phyloP scores from a whole-genome alignment of 2,329 filamentous ascomycete species.

The Colletotrichum sidae region DNA sequence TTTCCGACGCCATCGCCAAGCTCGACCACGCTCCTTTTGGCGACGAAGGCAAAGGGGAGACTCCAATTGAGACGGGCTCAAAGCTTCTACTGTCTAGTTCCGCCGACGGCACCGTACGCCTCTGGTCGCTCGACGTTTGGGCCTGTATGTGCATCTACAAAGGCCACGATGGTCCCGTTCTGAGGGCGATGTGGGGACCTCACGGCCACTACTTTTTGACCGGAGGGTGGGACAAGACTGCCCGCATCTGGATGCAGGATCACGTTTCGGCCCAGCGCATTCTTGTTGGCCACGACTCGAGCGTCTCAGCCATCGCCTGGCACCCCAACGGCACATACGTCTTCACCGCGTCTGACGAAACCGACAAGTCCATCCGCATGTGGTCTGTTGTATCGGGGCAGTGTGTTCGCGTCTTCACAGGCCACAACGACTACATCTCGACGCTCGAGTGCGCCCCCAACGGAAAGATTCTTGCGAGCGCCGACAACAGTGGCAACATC shows the following conservation, averaged over 20 bases:
- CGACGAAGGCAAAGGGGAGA: constrained; percentile 56
- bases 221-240: constrained; percentile 88
- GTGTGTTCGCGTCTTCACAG: constrained; percentile 91
- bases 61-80: constrained; percentile 64
- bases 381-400: constrained; percentile 92
- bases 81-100: constrained; percentile 89
- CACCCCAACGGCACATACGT: constrained; percentile 95
- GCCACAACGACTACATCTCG: constrained; percentile 89
- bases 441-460: constrained; percentile 87
- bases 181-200: constrained; percentile 89
- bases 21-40: constrained; percentile 62
- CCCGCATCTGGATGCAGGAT: constrained; percentile 91
- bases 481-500: constrained; percentile 89
- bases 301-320: constrained; percentile 92
- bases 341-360: constrained; percentile 89
- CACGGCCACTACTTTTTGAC: constrained; percentile 96
- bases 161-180: constrained; percentile 89
- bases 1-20: constrained; percentile 77
- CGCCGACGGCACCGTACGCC: constrained; percentile 85
- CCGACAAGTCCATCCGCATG: constrained; percentile 93
- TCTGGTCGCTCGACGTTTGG: constrained; percentile 95
- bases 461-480: constrained; percentile 91
- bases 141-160: constrained; percentile 95
- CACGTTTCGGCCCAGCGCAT: constrained; percentile 90
- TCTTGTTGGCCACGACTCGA: constrained; percentile 91